Conservation (phyloP, 768 basidiomycete species). For the Termitomyces titanicus region DNA sequence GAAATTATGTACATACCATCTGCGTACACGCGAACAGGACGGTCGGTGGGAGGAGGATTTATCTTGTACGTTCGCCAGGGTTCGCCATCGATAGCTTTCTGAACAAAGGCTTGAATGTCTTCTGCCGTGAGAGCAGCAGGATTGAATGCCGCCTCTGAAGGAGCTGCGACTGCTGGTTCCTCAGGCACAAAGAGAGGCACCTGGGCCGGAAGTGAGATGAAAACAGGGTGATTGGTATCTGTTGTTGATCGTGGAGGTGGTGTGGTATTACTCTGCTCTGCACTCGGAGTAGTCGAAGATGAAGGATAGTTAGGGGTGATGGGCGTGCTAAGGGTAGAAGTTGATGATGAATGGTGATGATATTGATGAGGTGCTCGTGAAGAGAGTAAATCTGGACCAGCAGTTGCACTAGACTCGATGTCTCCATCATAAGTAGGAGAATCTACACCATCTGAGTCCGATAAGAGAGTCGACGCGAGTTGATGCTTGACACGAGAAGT, state of each 20-base stretch:
- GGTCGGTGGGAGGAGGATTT: conserved; percentile 73
- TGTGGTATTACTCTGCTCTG: conserved; percentile 19
- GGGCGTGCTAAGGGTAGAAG: conserved; percentile 50
- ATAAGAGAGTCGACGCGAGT: conserved; percentile 50
- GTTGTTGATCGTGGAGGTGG: conserved; percentile 17
- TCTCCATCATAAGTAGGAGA: conserved; percentile 91
- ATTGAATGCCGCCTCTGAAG: conserved; percentile 43
- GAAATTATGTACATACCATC: conserved; percentile 65
- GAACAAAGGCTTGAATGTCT: conserved; percentile 80
- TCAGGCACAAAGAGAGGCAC: conserved; percentile 27
- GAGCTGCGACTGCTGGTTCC: conserved; percentile 40
- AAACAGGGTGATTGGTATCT: conserved; percentile 27
- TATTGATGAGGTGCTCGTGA: conserved; percentile 26
- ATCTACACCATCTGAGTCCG: conserved; percentile 74
- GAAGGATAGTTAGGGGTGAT: conserved; percentile 23
- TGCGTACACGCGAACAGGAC: conserved; percentile 89
- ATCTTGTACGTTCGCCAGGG: conserved; percentile 71
- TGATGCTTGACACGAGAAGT: conserved; percentile 42
- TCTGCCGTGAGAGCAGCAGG: conserved; percentile 65
- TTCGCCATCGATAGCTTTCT: conserved; percentile 71
- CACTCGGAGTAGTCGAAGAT: conserved; percentile 21
- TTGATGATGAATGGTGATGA: conserved; percentile 43
- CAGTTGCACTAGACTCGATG: conserved; percentile 74
- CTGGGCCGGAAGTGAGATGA: conserved; percentile 30
- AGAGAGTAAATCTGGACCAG: conserved; percentile 40